Evolutionary conservation across 2,329 filamentous ascomycete genomes (phyloP), one percentile per base, ranked within the genome.

Genomic region (Microdochium nivale): DNA sequence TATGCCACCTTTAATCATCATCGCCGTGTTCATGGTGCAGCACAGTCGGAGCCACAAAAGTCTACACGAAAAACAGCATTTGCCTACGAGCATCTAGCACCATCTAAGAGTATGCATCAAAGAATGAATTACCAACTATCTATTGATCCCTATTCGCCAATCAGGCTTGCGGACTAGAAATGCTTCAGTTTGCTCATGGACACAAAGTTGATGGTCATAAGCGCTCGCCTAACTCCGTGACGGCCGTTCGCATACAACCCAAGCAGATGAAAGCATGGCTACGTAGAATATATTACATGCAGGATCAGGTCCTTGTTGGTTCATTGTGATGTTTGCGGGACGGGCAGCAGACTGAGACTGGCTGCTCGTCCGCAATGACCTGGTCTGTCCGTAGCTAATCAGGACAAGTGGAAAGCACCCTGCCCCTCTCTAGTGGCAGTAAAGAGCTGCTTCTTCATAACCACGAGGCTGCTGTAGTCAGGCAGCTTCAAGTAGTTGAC

Each of bases 401-500:
- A 96, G 54, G 91, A 96, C 58, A 99, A 77, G 71, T 97, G 94
- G 80, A 99, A 99, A 54, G 95, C 94, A 27, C 94, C 94, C 67
- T 99, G 94, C 24, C 94, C 94, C 73, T 99, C 95, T 68, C 84
- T 88, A 66, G 96, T 95, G 25, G 94, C 95, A 57, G 86, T 86
- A 57, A 81, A 83, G 51, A 99, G 77, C 67, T 89, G 88, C 65
- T 86, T 80, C 63, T 80, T 85, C 70, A 99, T 83, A 49, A 86
- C 78, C 1, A 88, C 81, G 55, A 95, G 73, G 59, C 75, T 83
- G 58, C 84, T 92, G 70, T 99, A 99, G 69, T 99, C 90, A 21
- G 94, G 94, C 64, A 99, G 79, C 72, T 99, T 99, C 62, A 99
- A 82, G 67, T 99, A 99, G 70, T 99, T 99, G 70, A 96, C 94